Conservation (phyloP, 2,329 filamentous ascomycete species). For the Tolypocladium guangdongense region DNA sequence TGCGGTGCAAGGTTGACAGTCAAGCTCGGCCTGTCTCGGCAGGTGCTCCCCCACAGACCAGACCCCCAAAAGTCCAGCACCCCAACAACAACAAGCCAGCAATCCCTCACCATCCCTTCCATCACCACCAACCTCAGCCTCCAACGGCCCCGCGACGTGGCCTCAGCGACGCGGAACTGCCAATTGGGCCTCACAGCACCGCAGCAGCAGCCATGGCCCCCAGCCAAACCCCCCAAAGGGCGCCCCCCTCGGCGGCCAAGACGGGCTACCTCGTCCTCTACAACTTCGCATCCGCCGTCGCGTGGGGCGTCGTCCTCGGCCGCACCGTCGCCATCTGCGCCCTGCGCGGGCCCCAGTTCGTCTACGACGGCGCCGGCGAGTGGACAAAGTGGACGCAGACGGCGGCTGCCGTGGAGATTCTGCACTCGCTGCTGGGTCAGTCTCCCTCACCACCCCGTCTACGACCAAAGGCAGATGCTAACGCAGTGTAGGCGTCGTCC, state of each 20-base stretch:
- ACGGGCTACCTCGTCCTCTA: slow-evolving; percentile 71
- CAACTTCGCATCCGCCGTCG: slow-evolving; percentile 64
- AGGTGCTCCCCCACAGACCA: not conserved
- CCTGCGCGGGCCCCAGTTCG: slow-evolving; percentile 42
- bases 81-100: not conserved
- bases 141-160: not conserved
- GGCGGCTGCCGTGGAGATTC: slow-evolving; percentile 68
- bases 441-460: no score
- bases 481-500: slow-evolving; percentile 56
- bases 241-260: slow-evolving; percentile 22
- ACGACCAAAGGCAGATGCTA: not conserved
- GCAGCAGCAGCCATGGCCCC: not conserved
- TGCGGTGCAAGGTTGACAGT: not conserved
- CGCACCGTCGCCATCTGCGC: slow-evolving; percentile 49
- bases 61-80: no score
- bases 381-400: slow-evolving; percentile 77
- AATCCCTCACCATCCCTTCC: not conserved
- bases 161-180: not conserved
- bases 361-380: slow-evolving; percentile 51
- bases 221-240: not conserved
- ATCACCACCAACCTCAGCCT: not conserved
- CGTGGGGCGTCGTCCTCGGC: slow-evolving; percentile 70
- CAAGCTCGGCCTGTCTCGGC: not conserved
- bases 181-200: not conserved
- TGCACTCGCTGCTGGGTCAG: slow-evolving; percentile 66